Percentiles rank a stretch among this genome's conserved stretches.
Conservation (phyloP, 2,329 filamentous ascomycete genomes). For the Nigrograna mackinnonii region DNA sequence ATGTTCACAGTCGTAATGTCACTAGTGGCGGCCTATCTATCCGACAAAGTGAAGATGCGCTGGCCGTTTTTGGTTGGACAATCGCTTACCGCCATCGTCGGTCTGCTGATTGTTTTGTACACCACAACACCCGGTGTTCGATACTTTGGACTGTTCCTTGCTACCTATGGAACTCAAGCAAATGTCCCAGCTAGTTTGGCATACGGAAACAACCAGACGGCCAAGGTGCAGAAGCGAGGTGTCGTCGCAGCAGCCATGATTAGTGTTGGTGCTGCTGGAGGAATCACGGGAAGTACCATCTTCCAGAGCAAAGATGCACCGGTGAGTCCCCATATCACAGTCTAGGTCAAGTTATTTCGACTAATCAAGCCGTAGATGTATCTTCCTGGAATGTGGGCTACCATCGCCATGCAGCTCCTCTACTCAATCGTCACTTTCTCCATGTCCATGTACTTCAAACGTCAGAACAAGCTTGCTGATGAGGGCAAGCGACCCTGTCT, state of each 20-base stretch:
- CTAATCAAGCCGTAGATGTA: conserved; percentile 17
- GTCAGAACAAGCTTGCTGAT: conserved; percentile 25
- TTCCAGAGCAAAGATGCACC: conserved; percentile 28
- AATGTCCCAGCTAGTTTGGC: conserved; percentile 22
- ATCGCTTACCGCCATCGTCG: conserved; percentile 20
- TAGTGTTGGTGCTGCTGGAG: conserved; percentile 25
- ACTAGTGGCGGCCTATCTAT: conserved; percentile 20
- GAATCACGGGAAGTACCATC: conserved; percentile 28
- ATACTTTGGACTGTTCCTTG: conserved; percentile 29
- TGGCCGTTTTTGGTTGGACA: conserved; percentile 24
- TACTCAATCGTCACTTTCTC: conserved; percentile 24
- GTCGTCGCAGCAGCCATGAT: conserved; percentile 35
- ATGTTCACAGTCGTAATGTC: conserved; percentile 23
- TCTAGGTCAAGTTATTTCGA: not conserved
- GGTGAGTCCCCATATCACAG: conserved; percentile 11
- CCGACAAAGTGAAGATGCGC: conserved; percentile 22
- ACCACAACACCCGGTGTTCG: conserved; percentile 20
- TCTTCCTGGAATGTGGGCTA: conserved; percentile 31
- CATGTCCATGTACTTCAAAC: conserved; percentile 28
- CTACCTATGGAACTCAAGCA: conserved; percentile 21
- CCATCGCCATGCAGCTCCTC: conserved; percentile 26
- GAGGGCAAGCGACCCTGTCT: conserved; percentile 20
- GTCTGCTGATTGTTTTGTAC: conserved; percentile 24
- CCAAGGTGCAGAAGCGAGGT: conserved; percentile 30
- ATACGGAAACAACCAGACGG: conserved; percentile 35